Base-by-base conservation (phyloP, 192 early-diverging fungal species). In the Coemansia nantahalensis region DNA sequence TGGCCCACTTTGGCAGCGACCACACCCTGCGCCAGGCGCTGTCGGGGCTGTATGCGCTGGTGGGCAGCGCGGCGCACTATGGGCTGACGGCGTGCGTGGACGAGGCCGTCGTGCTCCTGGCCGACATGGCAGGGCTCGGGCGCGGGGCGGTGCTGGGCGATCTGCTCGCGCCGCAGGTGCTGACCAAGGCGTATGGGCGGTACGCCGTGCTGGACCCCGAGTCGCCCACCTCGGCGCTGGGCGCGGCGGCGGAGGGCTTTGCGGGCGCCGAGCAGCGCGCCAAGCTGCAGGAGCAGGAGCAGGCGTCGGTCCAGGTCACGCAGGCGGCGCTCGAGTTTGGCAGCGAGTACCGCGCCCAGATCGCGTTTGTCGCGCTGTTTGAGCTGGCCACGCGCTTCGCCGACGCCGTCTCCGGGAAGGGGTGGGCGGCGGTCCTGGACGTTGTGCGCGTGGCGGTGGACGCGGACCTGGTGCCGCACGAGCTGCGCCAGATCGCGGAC, bases 291-390 rank as follows among this genome's bases (percentile, higher is more conserved):
- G 62, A 65, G 55, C 62, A 65, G 33, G 61, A 68, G 15, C 36
- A 48, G 1, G 31, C 33, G 21, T 54, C 61, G 6, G 49, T 65
- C 13, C 61, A 65, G 45, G 48, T 91, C 13, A 86, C 86, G 13
- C 77, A 84, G 31, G 55, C 82, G 36, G 79, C 86, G 0, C 82
- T 94, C 17, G 88, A 93, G 33, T 89, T 99, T 81, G 95, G 95
- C 46, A 77, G 83, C 32, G 90, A 88, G 54, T 90, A 89, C 54
- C 84, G 86, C 36, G 88, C 87, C n/a, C 94, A 97, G 71, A 74
- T 95, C 42, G 92, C 91, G 6, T 80, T 90, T 36, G 87, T 94
- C 7, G 78, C 95, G n/a, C 78, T 92, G 50, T 90, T 97, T 69
- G 85, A 61, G 24, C 22, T 71, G 22, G 55, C 39, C 1, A n/a